phyloP scores from a whole-genome alignment of 2,329 filamentous ascomycete species.

The Alternaria brassicicola region DNA sequence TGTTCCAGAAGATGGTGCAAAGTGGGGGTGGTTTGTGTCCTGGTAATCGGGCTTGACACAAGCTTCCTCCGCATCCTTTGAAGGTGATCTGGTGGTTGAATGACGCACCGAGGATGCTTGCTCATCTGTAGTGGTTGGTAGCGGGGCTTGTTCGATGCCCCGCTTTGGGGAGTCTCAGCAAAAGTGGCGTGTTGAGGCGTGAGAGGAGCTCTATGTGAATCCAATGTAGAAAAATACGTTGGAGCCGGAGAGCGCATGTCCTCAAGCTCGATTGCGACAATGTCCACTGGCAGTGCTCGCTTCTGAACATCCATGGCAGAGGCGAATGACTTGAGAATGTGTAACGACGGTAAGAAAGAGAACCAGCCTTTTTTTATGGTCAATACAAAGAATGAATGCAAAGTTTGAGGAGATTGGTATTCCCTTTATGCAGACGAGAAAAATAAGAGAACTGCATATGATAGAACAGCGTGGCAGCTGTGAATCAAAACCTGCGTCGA shows the following conservation, averaged over 20 bases:
- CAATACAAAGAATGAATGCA: neutral
- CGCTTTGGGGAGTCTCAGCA: neutral
- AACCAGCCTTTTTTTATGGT: neutral
- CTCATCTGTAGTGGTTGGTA: neutral
- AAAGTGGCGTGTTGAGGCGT: neutral
- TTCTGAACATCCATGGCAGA: slow-evolving; percentile 14
- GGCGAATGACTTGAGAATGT: neutral
- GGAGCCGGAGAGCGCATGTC: slow-evolving; percentile 27
- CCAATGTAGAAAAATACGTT: slow-evolving; percentile 29
- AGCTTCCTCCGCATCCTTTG: neutral
- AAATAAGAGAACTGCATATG: slow-evolving; percentile 2
- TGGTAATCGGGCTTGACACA: slow-evolving; percentile 14
- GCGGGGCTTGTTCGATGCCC: neutral
- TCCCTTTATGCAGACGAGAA: neutral
- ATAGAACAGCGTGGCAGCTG: neutral
- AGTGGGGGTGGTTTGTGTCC: slow-evolving; percentile 16
- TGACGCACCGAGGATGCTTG: neutral
- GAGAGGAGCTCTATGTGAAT: neutral
- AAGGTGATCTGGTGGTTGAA: neutral
- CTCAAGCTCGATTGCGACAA: slow-evolving; percentile 17
- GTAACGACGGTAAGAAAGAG: neutral
- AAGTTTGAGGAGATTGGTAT: neutral
- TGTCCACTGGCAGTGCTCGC: slow-evolving; percentile 21
- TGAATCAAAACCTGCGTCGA: neutral
- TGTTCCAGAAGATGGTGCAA: slow-evolving; percentile 4